Evolutionary conservation across 352 stramenopile species (phyloP), one percentile per base, ranked within the genome.

Genomic region (Blastocystis sp.): DNA sequence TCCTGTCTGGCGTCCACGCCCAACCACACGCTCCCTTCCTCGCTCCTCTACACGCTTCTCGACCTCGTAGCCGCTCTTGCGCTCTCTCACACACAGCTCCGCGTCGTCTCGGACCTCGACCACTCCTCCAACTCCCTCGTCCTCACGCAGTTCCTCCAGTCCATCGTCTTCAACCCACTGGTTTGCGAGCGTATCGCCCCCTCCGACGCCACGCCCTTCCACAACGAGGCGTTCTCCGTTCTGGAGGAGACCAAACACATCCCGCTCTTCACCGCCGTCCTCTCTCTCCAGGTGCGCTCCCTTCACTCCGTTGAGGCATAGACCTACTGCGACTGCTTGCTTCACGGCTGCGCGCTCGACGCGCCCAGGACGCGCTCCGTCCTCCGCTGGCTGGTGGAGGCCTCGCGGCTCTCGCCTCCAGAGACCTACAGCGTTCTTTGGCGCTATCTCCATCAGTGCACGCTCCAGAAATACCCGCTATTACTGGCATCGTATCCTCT

Each of bases 161-260:
- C 26, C 45, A 3, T 77, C 21, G 12, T 51, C 26, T 77, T 77
- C 24, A 41, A 77, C 33, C 33, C 66, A 29, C 26, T 77, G 35
- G 2, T 77, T 13, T 77, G 33, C 31, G 13, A 77, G 33, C 37
- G n/a, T 19, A 6, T 37, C 4, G 10, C 66, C 9, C 4, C n/a
- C 37, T 1, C n/a, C 10, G 1, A 26, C n/a, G 29, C 13, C 21
- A 16, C 50, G 16, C 0, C 10, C 31, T 24, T 77, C 33, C 66
- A 77, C 12, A 35, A 59, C 45, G 33, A 77, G 0, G 50, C 66
- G 16, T n/a, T 77, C 66, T 60, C 66, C n/a, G 31, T 41, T 37
- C 26, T 74, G 63, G n/a, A n/a, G n/a, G n/a, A n/a, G n/a, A n/a
- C n/a, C n/a, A n/a, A n/a, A n/a, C n/a, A n/a, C n/a, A n/a, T n/a